phyloP scores from a whole-genome alignment of 306 rosid species.

The Canavalia gladiata region DNA sequence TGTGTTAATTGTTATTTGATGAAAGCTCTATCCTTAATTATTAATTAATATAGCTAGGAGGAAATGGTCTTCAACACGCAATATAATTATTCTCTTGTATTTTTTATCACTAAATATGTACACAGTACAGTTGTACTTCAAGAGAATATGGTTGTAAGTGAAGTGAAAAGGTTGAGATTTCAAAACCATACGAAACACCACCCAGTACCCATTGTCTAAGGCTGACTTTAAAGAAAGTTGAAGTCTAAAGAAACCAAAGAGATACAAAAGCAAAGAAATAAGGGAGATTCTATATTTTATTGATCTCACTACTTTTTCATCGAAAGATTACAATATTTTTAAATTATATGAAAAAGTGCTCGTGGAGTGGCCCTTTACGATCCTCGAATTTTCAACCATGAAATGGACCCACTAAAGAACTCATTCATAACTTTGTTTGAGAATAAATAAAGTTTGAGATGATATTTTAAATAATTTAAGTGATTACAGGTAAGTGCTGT shows the following conservation, averaged over 20 bases:
- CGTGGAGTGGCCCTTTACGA: constrained; percentile 3
- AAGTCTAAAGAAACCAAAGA: constrained; percentile 9
- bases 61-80: neutral
- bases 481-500: too few species aligned
- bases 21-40: neutral
- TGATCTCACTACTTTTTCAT: neutral
- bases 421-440: neutral
- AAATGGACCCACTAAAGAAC: neutral
- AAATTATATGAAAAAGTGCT: neutral
- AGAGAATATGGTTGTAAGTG: neutral
- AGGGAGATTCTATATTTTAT: constrained; percentile 33
- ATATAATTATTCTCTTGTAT: neutral
- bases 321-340: constrained; percentile 3
- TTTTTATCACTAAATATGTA: neutral
- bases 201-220: neutral
- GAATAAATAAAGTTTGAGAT: neutral
- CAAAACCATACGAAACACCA: neutral
- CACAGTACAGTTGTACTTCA: neutral
- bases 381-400: neutral
- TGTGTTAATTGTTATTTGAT: neutral
- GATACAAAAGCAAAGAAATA: constrained; percentile 5
- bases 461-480: neutral
- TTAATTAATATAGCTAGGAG: neutral
- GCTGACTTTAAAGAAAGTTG: neutral
- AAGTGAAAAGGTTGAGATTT: neutral